A percentile compares a stretch with the other conserved stretches of the same genome.
Conservation (phyloP, 129 eudicot species). For the Helianthus annuus region DNA sequence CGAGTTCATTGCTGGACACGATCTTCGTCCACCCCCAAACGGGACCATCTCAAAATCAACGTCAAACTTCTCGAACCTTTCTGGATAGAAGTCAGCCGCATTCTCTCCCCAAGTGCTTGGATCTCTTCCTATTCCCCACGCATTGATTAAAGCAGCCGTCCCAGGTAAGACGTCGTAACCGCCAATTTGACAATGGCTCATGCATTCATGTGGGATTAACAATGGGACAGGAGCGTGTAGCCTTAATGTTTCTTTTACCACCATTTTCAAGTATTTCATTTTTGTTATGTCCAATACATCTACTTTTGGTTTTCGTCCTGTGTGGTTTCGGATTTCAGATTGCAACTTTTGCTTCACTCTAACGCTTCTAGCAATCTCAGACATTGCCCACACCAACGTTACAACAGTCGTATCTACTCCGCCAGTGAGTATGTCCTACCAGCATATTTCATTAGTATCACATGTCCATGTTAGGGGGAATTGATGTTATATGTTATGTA, state of each 20-base stretch:
- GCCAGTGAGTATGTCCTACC: constrained; percentile 15
- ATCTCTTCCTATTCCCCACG: constrained; percentile 58
- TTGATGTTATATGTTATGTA: no score
- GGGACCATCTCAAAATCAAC: constrained; percentile 50
- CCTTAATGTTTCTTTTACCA: constrained; percentile 61
- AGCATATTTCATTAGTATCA: constrained; percentile 4
- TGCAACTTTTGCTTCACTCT: constrained; percentile 50
- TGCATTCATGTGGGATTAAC: constrained; percentile 24
- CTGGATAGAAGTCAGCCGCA: constrained; percentile 60
- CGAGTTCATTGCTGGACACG: constrained; percentile 50
- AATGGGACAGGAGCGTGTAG: constrained; percentile 54
- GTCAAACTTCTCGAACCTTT: constrained; percentile 51
- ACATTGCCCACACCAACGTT: constrained; percentile 64
- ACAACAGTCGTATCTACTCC: constrained; percentile 63
- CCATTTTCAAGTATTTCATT: constrained; percentile 60
- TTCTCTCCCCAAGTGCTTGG: constrained; percentile 40
- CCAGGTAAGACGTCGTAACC: constrained; percentile 47
- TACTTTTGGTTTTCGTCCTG: constrained; percentile 18
- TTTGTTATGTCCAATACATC: constrained; percentile 38
- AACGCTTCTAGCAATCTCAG: constrained; percentile 49
- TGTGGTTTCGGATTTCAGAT: constrained; percentile 37
- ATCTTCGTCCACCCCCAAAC: constrained; percentile 60
- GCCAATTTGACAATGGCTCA: constrained; percentile 19
- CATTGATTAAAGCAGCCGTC: constrained; percentile 45
- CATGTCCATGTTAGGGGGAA: no score